These are phyloP conservation scores for Lipomyces mesembrius DNA, from an alignment of 805 yeast species.

Conservation along the genomic window DNA sequence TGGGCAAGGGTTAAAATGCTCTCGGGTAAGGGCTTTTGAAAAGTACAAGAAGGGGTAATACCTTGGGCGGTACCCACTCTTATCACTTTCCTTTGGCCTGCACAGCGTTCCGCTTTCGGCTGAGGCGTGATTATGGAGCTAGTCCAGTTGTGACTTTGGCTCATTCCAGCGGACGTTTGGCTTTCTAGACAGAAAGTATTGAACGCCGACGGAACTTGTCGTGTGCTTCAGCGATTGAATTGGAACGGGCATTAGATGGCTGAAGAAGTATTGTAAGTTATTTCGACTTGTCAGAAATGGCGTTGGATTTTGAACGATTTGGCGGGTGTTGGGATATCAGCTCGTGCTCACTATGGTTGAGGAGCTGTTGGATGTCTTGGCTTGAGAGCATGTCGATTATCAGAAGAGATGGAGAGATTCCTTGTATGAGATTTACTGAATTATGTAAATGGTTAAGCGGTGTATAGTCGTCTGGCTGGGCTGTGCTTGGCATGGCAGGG, in stretches of 20 bases:
- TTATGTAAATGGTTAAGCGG: neutral
- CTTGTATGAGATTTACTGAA: no score
- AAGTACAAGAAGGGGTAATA: no score
- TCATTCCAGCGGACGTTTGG: neutral
- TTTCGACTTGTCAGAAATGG: neutral
- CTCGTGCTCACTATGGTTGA: neutral
- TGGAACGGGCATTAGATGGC: constrained; percentile 3
- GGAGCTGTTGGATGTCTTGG: no score
- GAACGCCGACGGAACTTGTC: neutral
- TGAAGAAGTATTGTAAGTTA: constrained; percentile 14
- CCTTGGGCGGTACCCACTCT: no score
- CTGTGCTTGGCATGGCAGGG: neutral
- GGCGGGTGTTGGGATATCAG: neutral
- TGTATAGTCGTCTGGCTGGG: no score
- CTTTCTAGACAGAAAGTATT: neutral
- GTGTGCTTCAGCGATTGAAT: neutral
- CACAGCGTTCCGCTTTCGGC: no score
- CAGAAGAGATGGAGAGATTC: no score
- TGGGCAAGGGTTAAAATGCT: neutral
- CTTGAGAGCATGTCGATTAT: no score
- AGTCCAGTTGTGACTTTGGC: neutral
- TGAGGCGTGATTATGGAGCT: no score
- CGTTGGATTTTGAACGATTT: neutral
- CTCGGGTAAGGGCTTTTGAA: no score
- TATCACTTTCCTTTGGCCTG: no score